These are phyloP conservation scores for Ganoderma lucidum DNA, from an alignment of 1,284 basidiomycete species.

Conservation along the genomic window DNA sequence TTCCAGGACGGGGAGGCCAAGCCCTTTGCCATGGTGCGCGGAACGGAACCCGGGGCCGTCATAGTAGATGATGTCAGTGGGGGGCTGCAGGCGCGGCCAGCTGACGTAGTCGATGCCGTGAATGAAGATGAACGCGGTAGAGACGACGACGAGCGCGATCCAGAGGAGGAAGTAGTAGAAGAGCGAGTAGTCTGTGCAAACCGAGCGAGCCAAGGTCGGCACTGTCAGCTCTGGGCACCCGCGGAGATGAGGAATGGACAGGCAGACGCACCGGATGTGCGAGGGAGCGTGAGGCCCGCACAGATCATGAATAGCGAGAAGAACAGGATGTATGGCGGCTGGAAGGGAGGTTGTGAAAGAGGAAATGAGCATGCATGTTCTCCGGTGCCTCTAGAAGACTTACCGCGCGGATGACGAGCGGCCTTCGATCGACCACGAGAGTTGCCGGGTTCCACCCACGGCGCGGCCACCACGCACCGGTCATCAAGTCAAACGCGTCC, in stretches of 20 bases:
- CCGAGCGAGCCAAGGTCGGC: slow-evolving; percentile 43
- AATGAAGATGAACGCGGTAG: slow-evolving; percentile 76
- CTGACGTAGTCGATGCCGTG: slow-evolving; percentile 91
- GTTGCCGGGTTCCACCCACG: slow-evolving; percentile 66
- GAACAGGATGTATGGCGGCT: slow-evolving; percentile 88
- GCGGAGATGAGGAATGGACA: slow-evolving; percentile 15
- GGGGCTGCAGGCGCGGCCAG: slow-evolving; percentile 92
- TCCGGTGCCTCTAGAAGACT: slow-evolving; percentile 42
- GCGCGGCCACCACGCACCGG: slow-evolving; percentile 88
- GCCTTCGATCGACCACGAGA: slow-evolving; percentile 81
- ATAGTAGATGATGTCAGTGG: slow-evolving; percentile 88
- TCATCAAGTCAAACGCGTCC: slow-evolving; percentile 95
- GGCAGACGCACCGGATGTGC: slow-evolving; percentile 75
- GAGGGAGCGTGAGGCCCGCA: slow-evolving; percentile 84
- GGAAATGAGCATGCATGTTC: background rate
- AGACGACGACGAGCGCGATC: slow-evolving; percentile 68
- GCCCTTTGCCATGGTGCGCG: slow-evolving; percentile 79
- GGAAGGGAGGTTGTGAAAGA: slow-evolving; percentile 25
- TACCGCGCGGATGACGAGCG: slow-evolving; percentile 84
- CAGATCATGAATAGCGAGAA: slow-evolving; percentile 90
- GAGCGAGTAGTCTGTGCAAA: slow-evolving; percentile 73
- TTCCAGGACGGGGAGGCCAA: slow-evolving; percentile 48
- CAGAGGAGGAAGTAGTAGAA: slow-evolving; percentile 84
- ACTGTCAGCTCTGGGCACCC: slow-evolving; percentile 47
- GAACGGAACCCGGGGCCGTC: slow-evolving; percentile 87